These are phyloP conservation scores for Nicotiana sylvestris DNA, from an alignment of 257 asterid genomes.

Conservation along the genomic window DNA sequence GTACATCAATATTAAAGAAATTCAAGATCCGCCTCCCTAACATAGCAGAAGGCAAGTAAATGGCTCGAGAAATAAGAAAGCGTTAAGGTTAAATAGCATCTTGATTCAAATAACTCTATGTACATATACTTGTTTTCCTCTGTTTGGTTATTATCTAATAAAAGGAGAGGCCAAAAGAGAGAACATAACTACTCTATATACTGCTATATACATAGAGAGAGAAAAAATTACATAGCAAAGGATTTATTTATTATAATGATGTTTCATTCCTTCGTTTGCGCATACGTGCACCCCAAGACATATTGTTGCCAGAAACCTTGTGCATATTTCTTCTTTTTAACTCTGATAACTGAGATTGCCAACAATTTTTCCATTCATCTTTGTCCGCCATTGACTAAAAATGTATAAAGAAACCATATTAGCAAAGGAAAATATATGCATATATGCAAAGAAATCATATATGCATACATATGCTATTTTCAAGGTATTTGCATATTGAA, in stretches of 20 bases:
- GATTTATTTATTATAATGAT: conserved; percentile 15
- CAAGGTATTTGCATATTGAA: too few relatives aligned
- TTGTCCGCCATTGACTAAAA: conserved; percentile 51
- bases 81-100: background rate
- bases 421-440: conserved; percentile 6
- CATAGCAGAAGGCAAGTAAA: background rate
- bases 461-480: too few relatives aligned
- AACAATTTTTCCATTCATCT: conserved; percentile 56
- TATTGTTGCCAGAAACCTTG: conserved; percentile 34
- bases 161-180: background rate
- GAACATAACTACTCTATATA: background rate
- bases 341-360: conserved; percentile 71
- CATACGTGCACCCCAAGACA: conserved; percentile 79
- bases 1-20: too few relatives aligned
- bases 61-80: background rate
- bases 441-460: too few relatives aligned
- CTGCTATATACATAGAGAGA: background rate
- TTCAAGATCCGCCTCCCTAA: too few relatives aligned
- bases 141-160: background rate
- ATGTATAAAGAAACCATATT: background rate
- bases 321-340: conserved; percentile 52
- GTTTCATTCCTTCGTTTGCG: conserved; percentile 48
- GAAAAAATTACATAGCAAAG: background rate
- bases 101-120: background rate
- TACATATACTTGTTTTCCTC: background rate